Evolutionary conservation across 345 rosid genomes (phyloP).

Genomic region (Syzygium aqueum): DNA sequence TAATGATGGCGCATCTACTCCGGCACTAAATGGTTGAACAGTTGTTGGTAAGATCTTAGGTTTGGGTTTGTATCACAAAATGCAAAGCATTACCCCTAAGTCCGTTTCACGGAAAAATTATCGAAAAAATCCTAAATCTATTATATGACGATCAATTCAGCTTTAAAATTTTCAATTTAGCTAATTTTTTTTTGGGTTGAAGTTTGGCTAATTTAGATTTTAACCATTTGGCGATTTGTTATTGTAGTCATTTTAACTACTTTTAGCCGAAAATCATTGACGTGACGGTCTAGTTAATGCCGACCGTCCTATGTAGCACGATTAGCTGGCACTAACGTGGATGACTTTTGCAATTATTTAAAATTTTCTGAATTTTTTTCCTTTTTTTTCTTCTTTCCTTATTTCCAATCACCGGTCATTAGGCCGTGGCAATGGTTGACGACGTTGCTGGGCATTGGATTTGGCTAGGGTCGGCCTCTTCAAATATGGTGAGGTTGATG

Average conservation of each 20-base stretch:
- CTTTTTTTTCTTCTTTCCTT: background rate
- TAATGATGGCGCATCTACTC: background rate
- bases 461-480: background rate
- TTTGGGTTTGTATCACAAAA: background rate
- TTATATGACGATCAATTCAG: background rate
- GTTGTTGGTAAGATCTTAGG: background rate
- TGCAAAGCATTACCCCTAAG: background rate
- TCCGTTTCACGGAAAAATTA: background rate
- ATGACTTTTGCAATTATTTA: background rate
- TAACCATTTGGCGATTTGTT: too few species aligned
- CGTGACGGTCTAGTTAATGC: background rate
- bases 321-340: rapidly evolving
- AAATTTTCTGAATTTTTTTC: background rate
- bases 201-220: too few species aligned
- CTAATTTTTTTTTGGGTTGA: background rate
- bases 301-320: background rate
- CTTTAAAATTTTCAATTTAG: background rate
- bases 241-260: too few species aligned
- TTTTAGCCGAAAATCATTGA: background rate
- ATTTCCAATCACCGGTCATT: background rate
- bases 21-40: background rate
- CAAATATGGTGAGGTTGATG: background rate
- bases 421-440: background rate
- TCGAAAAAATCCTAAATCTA: background rate
- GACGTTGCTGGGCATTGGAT: background rate